phyloP scores from a whole-genome alignment of 1,284 basidiomycete species.

The Irpex sp. region DNA sequence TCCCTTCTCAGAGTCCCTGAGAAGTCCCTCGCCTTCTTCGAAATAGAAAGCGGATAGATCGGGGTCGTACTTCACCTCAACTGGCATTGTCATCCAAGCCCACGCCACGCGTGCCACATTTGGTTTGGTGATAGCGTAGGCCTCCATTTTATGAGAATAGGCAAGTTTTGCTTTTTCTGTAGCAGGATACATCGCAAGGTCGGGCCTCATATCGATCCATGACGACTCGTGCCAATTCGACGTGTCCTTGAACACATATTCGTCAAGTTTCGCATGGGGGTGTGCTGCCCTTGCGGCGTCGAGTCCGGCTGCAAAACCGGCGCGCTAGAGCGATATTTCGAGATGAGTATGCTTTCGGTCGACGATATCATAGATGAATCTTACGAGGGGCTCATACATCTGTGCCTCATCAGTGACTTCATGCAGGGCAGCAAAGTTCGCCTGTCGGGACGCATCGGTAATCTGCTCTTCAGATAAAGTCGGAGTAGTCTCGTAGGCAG shows the following conservation, averaged over 20 bases:
- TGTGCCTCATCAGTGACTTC: background rate
- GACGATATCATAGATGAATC: too few relatives aligned
- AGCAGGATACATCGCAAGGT: background rate
- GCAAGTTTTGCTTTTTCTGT: background rate
- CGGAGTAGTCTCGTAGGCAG: background rate
- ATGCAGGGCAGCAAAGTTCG: background rate
- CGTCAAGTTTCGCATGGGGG: background rate
- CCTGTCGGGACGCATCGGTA: background rate
- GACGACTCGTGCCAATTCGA: background rate
- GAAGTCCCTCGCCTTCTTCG: background rate
- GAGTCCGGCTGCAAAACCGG: too few relatives aligned
- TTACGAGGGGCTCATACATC: background rate
- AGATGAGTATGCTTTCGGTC: background rate
- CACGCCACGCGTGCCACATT: background rate
- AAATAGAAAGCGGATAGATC: background rate
- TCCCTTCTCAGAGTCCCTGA: background rate
- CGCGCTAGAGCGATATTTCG: background rate
- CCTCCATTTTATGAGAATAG: background rate
- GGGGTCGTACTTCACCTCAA: slow-evolving; percentile 1
- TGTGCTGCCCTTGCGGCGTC: background rate
- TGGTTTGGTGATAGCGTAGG: background rate
- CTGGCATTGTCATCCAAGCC: background rate
- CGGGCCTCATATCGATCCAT: background rate
- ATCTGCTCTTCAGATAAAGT: background rate
- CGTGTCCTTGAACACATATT: background rate